Evolutionary conservation across 2,329 filamentous ascomycete genomes (phyloP), one percentile per base, ranked within the genome.

Genomic region (Shiraia bambusicola): DNA sequence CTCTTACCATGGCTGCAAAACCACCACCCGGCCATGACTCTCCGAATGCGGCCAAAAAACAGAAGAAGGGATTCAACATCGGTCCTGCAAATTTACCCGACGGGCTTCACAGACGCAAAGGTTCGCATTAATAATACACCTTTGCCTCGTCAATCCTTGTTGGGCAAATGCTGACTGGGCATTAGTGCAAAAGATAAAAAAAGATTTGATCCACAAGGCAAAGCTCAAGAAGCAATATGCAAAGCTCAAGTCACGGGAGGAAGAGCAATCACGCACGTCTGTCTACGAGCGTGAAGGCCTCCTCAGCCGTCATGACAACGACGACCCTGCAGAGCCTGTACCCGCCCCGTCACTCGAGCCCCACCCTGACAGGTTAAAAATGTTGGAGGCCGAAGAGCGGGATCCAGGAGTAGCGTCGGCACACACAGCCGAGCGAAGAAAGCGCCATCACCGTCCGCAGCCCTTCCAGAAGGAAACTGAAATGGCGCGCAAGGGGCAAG

Each of bases 151-250:
- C 11, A 8, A 9, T 22, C 15, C 16, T 17, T 13, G 22, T n/a
- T 3, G 4, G 22, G 25, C 29, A 19, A 10, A 28, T 41, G 17
- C 34, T 56, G 35, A 53, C 35, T 31, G 8, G 11, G 14, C 9
- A 13, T 26, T 59, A 92, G 88, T 87, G 43, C 83, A 88, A 69
- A 92, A 92, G 70, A 93, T 95, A 63, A 97, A 97, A 71, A 80
- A 86, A 52, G 82, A 87, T 53, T 75, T 95, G 41, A 96, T 97
- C 59, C 82, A 90, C 69, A 94, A 93, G 68, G 90, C 91, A 47
- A 95, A 96, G 70, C 78, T 95, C 49, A 93, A 92, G 72, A 95
- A 95, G 70, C 81, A 87, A 29, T 96, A 95, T 65, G 87, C 86
- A 50, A 96, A 95, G 70, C 75, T 95, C 51, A 92, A 91, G 69